Evolutionary conservation across 805 yeast species (phyloP).

Genomic region (Candida coquimbonensis): DNA sequence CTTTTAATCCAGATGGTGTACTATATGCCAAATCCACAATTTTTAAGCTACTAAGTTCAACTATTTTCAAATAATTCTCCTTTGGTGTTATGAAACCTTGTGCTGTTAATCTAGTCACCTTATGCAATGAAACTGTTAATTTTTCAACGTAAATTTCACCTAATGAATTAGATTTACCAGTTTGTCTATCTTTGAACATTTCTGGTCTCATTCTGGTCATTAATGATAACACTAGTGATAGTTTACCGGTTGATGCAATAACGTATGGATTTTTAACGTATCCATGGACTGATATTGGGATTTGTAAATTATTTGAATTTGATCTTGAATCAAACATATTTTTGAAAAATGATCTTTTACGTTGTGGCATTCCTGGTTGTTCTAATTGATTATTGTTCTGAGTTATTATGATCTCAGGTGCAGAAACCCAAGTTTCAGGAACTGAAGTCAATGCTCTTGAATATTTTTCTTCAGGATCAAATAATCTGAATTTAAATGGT

Average conservation of each 20-base stretch:
- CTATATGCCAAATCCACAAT: conserved; percentile 1
- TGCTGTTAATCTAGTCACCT: not conserved
- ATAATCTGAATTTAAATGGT: conserved; percentile 38
- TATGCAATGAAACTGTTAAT: not conserved
- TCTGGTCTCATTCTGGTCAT: conserved; percentile 1
- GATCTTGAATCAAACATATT: not conserved
- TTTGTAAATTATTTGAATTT: not conserved
- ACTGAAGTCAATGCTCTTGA: not conserved
- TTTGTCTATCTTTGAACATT: not conserved
- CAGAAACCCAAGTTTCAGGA: not conserved
- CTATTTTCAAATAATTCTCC: not conserved
- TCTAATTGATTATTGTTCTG: not conserved
- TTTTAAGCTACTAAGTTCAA: not conserved
- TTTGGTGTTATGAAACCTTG: not conserved
- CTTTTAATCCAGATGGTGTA: not conserved
- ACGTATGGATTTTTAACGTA: conserved; percentile 1
- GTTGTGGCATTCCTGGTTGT: not conserved
- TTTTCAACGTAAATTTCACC: conserved; percentile 5
- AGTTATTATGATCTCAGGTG: not conserved
- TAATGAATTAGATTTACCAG: not conserved
- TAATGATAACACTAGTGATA: conserved; percentile 12
- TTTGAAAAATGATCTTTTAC: not conserved
- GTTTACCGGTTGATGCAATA: not conserved
- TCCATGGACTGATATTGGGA: not conserved
- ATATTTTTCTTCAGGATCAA: conserved; percentile 7